Evolutionary conservation across 73 alveolate species (phyloP).

Genomic region (Paramecium pentaurelia): DNA sequence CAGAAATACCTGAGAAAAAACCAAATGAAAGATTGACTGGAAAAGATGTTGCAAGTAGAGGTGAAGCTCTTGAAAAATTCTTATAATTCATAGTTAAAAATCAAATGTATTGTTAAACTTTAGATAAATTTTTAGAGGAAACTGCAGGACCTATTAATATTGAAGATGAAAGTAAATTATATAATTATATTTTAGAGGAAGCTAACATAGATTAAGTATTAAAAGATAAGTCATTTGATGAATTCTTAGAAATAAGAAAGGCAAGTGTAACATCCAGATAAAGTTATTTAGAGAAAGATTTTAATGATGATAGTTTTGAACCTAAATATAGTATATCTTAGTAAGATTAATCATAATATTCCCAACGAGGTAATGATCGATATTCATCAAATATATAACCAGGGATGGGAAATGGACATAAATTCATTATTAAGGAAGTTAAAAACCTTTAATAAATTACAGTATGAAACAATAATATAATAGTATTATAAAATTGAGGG

Average conservation of each 20-base stretch:
- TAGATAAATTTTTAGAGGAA: slow-evolving; percentile 4
- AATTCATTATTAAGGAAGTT: background rate
- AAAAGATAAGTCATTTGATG: background rate
- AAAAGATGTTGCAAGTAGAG: background rate
- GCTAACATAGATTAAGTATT: background rate
- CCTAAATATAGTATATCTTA: background rate
- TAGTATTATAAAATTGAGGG: slow-evolving; percentile 30
- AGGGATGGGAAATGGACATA: background rate
- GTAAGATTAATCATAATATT: background rate
- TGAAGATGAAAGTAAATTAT: background rate
- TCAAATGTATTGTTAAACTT: background rate
- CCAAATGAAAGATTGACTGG: slow-evolving; percentile 12
- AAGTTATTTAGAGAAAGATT: background rate
- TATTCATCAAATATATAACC: background rate
- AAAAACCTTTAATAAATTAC: background rate
- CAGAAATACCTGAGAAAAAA: background rate
- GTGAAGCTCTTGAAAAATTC: background rate
- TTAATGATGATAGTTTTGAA: background rate
- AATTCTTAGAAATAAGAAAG: background rate
- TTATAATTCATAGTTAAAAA: background rate
- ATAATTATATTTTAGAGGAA: background rate
- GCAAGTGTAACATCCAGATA: background rate
- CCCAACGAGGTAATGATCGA: background rate
- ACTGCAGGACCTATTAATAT: background rate
- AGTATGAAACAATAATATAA: background rate